A percentile compares a stretch with the other conserved stretches of the same genome.
Conservation (phyloP, 352 stramenopile species). For the Globisporangium solare region DNA sequence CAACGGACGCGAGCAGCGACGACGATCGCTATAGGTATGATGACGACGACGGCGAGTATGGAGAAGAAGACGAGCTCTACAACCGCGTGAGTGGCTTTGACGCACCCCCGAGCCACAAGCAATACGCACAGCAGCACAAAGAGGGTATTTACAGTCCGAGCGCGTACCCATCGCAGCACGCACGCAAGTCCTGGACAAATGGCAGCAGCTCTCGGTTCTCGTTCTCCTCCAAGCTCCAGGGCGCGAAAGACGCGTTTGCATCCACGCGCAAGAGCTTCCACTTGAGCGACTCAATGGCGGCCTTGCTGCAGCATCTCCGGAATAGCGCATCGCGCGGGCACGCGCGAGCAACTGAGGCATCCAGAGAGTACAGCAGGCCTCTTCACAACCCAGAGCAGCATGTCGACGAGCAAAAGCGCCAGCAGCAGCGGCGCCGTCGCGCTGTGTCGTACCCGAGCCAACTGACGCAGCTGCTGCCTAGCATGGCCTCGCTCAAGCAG, state of each 20-base stretch:
- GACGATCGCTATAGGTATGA: background rate
- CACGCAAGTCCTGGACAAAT: background rate
- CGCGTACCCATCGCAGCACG: background rate
- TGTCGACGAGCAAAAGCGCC: background rate
- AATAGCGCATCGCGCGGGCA: background rate
- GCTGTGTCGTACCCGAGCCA: background rate
- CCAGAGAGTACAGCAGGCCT: background rate
- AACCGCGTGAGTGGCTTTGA: background rate
- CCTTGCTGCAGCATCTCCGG: background rate
- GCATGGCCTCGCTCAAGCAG: background rate
- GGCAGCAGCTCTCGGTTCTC: background rate
- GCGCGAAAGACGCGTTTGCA: background rate
- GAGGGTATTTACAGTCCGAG: background rate
- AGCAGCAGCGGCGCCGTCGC: background rate
- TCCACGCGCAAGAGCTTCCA: background rate
- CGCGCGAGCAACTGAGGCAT: background rate
- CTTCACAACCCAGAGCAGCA: background rate
- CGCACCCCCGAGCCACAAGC: too few relatives aligned
- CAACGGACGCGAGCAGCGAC: background rate
- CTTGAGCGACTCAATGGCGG: constrained; percentile 1
- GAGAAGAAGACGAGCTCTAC: background rate
- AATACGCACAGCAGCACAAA: background rate
- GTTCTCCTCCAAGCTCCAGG: background rate
- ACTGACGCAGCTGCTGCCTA: background rate
- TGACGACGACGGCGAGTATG: background rate